Evolutionary conservation across 169 alveolate species (phyloP).

Genomic region (Plasmodium ovale): DNA sequence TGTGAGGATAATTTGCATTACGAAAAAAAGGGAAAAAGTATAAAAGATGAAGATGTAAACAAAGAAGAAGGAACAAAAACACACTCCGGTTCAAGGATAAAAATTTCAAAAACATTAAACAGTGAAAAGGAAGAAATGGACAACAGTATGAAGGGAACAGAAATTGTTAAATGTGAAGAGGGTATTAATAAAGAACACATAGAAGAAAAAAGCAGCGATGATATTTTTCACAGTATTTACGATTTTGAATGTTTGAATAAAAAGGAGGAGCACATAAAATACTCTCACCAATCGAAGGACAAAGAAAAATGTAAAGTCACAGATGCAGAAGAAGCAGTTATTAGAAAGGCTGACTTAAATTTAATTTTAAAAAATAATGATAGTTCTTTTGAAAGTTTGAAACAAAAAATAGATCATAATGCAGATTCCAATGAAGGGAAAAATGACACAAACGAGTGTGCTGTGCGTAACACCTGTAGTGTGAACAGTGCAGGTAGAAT

Average conservation of each 20-base stretch:
- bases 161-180: background rate
- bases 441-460: background rate
- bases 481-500: background rate
- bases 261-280: background rate
- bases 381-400: background rate
- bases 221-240: conserved; percentile 10
- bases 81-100: background rate
- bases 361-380: conserved; percentile 7
- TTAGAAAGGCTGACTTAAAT: conserved; percentile 42
- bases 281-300: background rate
- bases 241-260: conserved; percentile 5
- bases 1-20: background rate
- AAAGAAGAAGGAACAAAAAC: background rate
- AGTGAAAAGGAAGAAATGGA: conserved; percentile 2
- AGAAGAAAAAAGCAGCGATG: background rate
- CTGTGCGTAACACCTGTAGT: background rate
- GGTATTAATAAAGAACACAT: background rate
- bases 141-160: background rate
- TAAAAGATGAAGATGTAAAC: background rate
- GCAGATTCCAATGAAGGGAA: background rate
- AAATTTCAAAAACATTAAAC: background rate
- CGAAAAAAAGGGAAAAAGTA: background rate
- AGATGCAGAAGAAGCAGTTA: background rate
- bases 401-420: background rate
- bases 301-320: background rate